Base-by-base conservation (phyloP, 2,329 filamentous ascomycete genomes). In the Aspergillus sp. region DNA sequence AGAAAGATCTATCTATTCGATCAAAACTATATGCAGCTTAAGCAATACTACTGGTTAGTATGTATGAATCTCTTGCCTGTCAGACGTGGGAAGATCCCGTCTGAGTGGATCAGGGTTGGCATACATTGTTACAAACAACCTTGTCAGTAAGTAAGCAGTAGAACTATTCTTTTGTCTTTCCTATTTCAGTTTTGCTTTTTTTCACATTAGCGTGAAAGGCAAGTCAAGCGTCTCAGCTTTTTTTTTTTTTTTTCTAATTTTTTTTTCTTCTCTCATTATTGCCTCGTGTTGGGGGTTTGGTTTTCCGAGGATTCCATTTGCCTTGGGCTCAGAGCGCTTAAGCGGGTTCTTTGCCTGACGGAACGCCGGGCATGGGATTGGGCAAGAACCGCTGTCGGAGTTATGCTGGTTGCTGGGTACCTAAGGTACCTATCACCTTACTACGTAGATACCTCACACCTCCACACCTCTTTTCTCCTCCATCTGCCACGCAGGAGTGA, bases 371-470 rank as follows among this genome's bases (percentile, higher is more conserved):
- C 53, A 23, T 41, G 41, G 39, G 53, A 55, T 55, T 55, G 53
- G 53, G 53, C 53, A 44, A 55, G 36, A 55, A 47, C 17, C 39
- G 53, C 53, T 47, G 25, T n/a, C 51, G 32, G 32, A 53, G 51
- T 17, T 23, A 36, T 19, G 36, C 41, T 27, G 25, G 25, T 30
- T 30, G 27, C 27, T 55, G 53, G 53, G 53, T 55, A 55, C 53
- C 53, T 55, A 47, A 55, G 53, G 53, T 55, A 50, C 25, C n/a
- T 17, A 50, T 23, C 10, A 44, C 11, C 44, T 30, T 27, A 49
- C 21, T 11, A 30, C 25, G 27, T 15, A n/a, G 17, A 17, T 15
- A 50, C n/a, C 25, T n/a, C 47, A 27, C 25, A 27, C 25, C 25
- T 27, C 25, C 47, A 27, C 25, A 27, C 25, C 25, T 27, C 25